phyloP scores from a whole-genome alignment of 208 protist genomes.

The Wallacemonas rigidus region DNA sequence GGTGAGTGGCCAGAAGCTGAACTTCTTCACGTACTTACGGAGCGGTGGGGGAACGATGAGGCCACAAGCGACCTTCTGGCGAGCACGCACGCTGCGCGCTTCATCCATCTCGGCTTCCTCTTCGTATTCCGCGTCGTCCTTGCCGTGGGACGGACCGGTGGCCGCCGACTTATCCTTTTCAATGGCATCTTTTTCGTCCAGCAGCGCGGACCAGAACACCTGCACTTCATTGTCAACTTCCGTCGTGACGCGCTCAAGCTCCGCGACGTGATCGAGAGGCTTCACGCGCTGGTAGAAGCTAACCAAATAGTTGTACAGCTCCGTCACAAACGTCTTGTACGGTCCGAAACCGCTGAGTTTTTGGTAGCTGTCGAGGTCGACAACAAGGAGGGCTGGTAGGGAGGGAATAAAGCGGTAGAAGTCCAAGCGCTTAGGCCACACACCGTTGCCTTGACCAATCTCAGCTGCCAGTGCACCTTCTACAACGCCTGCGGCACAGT shows the following conservation, averaged over 20 bases:
- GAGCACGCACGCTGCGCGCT: neutral
- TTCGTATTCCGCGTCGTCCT: slow-evolving; percentile 11
- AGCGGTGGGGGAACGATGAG: slow-evolving; percentile 66
- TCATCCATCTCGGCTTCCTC: slow-evolving; percentile 8
- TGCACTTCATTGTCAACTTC: slow-evolving; percentile 56
- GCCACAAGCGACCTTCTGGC: slow-evolving; percentile 45
- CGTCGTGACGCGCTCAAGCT: slow-evolving; percentile 44
- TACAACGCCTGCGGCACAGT: neutral
- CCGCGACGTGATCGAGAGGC: slow-evolving; percentile 46
- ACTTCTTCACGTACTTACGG: slow-evolving; percentile 62
- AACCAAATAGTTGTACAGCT: slow-evolving; percentile 56
- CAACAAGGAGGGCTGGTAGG: slow-evolving; percentile 48
- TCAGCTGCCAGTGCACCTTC: neutral
- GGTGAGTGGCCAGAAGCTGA: slow-evolving; percentile 67
- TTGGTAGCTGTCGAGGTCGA: slow-evolving; percentile 55
- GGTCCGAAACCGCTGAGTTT: slow-evolving; percentile 73
- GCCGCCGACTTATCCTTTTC: slow-evolving; percentile 18
- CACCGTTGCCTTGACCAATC: neutral
- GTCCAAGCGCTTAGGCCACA: slow-evolving; percentile 60
- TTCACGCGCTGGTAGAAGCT: slow-evolving; percentile 65
- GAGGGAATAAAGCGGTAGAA: slow-evolving; percentile 70
- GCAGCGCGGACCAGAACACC: slow-evolving; percentile 75
- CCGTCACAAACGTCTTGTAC: slow-evolving; percentile 61
- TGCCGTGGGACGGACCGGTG: slow-evolving; percentile 8
- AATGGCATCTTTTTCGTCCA: slow-evolving; percentile 35